Evolutionary conservation across 208 protist species (phyloP), one percentile per base, ranked within the genome.

Genomic region (Acanthamoeba royreba): DNA sequence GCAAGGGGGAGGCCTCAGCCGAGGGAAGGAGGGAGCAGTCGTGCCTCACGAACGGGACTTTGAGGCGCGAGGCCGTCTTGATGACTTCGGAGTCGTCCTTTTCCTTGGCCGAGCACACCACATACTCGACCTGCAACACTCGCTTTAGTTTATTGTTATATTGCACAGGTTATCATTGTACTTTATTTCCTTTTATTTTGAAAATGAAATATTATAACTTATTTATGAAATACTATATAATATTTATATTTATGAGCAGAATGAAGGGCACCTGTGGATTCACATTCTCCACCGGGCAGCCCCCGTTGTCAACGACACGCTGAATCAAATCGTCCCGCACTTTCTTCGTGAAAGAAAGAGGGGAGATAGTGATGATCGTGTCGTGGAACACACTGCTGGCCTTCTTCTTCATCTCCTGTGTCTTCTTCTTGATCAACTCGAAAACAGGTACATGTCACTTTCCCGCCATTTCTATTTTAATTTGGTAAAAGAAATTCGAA

Each of bases 271-370:
- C 88, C 40, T 92, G 28, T 2, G 35, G 28, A 49, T 31, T 92
- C 2, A 92, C 47, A n/a, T 92, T 92, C 11, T 92, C 88, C 15
- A 92, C 88, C 31, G 61, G 63, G 15, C 88, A 92, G 63, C 88
- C 88, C 25, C 66, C 88, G 8, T 81, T 2, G 11, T 49, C 42
- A 33, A 45, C 7, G 0, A 92, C 38, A 4, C 79, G 17, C 11
- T 74, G 58, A 15, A 92, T 81, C 15, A 92, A 46, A 47, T 17
- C 8, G 38, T 92, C 88, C 11, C 88, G 53, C 42, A 92, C 61
- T 13, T 92, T 92, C 33, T 92, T 92, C 0, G 88, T 92, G 88
- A 53, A 92, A 19, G 61, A 81, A 25, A 2, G 15, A 22, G 74
- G 74, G 17, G 74, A 40, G 42, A 85, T 53, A 3, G 74, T 85